Conservation (phyloP, 2,329 filamentous ascomycete species). For the Neurospora crassa region DNA sequence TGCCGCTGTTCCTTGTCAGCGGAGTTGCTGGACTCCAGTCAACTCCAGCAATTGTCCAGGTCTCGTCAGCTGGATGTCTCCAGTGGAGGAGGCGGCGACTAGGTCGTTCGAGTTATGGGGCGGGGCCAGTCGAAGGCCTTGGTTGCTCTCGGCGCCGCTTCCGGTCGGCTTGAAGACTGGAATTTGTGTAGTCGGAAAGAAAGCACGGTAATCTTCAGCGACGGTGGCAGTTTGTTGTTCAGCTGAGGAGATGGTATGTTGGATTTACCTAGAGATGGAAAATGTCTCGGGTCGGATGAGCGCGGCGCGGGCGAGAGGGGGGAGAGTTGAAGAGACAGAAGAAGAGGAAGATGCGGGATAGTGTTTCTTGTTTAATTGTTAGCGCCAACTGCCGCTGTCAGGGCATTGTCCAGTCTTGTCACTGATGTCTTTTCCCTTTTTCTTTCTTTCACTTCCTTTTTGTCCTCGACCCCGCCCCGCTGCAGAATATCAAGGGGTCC, state of each 20-base stretch:
- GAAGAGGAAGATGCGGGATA: not conserved
- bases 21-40: not conserved
- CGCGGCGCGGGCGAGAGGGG: not conserved
- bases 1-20: not conserved
- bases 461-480: not conserved
- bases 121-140: not conserved
- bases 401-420: not conserved
- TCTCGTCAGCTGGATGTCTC: not conserved
- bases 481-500: not conserved
- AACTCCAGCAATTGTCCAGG: not conserved
- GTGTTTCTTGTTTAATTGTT: not conserved
- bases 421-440: not conserved
- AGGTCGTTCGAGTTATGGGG: not conserved
- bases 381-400: not conserved
- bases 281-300: not conserved
- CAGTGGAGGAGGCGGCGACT: not conserved
- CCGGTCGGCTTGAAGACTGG: not conserved
- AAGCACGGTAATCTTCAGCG: not conserved
- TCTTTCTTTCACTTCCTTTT: not conserved
- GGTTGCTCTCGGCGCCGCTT: not conserved
- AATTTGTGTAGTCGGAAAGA: not conserved
- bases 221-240: not conserved
- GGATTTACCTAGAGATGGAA: too few relatives aligned
- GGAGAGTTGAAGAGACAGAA: not conserved
- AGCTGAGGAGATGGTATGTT: not conserved